Evolutionary conservation across 2,329 filamentous ascomycete genomes (phyloP).

Genomic region (Verticillium dahliae): DNA sequence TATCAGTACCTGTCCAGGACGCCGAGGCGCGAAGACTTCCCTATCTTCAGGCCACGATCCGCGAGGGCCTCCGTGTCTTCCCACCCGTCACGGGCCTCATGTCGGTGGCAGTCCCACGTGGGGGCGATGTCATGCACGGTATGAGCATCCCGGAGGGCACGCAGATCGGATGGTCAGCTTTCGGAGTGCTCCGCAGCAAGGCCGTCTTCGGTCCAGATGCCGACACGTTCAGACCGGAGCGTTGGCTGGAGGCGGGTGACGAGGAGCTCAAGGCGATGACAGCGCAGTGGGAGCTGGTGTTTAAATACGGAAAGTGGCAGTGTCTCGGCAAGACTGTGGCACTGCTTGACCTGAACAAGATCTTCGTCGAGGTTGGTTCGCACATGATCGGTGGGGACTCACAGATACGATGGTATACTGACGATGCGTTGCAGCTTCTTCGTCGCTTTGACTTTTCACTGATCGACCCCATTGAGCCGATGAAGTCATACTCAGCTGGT

Average conservation of each 20-base stretch:
- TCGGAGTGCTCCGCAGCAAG: constrained; percentile 30
- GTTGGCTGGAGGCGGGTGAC: constrained; percentile 36
- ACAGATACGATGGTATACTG: not conserved
- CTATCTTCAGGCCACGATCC: constrained; percentile 43
- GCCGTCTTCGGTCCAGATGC: constrained; percentile 30
- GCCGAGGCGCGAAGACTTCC: constrained; percentile 30
- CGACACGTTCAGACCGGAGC: constrained; percentile 37
- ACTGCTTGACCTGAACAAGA: constrained; percentile 36
- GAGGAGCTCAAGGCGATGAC: constrained; percentile 26
- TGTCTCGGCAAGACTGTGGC: constrained; percentile 41
- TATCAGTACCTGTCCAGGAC: constrained; percentile 23
- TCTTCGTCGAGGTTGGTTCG: constrained; percentile 31
- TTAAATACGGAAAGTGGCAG: constrained; percentile 33
- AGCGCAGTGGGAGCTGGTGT: constrained; percentile 32
- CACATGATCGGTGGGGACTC: not conserved
- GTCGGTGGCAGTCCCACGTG: constrained; percentile 25
- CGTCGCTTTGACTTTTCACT: constrained; percentile 24
- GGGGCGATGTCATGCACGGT: constrained; percentile 29
- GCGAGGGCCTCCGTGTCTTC: constrained; percentile 39
- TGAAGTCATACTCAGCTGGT: constrained; percentile 23
- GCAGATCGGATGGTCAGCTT: constrained; percentile 34
- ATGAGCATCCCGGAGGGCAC: constrained; percentile 38
- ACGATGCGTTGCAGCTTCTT: constrained; percentile 18
- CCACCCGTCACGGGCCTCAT: constrained; percentile 33
- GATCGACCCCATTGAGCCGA: constrained; percentile 22